These are phyloP conservation scores for Sambucus nigra DNA, from an alignment of 129 eudicot genomes.

Conservation along the genomic window DNA sequence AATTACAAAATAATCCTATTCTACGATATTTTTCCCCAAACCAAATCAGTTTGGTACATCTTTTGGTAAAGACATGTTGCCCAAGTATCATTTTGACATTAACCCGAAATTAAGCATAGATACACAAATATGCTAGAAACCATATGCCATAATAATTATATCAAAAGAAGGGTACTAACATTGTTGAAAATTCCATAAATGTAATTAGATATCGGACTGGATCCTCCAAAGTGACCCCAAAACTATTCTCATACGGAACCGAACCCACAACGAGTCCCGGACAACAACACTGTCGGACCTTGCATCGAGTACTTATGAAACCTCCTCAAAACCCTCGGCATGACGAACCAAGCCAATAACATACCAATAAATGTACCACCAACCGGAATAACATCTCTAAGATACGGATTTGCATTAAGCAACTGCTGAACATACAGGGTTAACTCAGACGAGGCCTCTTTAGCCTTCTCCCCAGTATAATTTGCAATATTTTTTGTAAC, in stretches of 20 bases:
- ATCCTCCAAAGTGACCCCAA: slow-evolving; percentile 90
- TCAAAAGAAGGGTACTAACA: slow-evolving; percentile 41
- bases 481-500: slow-evolving; percentile 48
- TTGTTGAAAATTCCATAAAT: slow-evolving; percentile 74
- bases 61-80: no score
- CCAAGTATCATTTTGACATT: no score
- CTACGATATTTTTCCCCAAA: no score
- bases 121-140: slow-evolving; percentile 4
- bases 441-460: slow-evolving; percentile 49
- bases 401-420: slow-evolving; percentile 71
- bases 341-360: slow-evolving; percentile 62
- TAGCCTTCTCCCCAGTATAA: slow-evolving; percentile 57
- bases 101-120: not conserved
- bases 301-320: slow-evolving; percentile 62
- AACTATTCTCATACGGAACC: slow-evolving; percentile 81
- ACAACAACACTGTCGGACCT: slow-evolving; percentile 62
- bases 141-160: not conserved
- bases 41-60: no score
- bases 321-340: slow-evolving; percentile 69
- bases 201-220: slow-evolving; percentile 76
- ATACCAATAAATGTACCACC: slow-evolving; percentile 66
- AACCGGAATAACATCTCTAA: slow-evolving; percentile 76
- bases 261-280: slow-evolving; percentile 57
- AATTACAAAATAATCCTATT: no score
- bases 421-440: slow-evolving; percentile 58